Base-by-base conservation (phyloP, 192 early-diverging fungal species). In the Coemansia sp. region DNA sequence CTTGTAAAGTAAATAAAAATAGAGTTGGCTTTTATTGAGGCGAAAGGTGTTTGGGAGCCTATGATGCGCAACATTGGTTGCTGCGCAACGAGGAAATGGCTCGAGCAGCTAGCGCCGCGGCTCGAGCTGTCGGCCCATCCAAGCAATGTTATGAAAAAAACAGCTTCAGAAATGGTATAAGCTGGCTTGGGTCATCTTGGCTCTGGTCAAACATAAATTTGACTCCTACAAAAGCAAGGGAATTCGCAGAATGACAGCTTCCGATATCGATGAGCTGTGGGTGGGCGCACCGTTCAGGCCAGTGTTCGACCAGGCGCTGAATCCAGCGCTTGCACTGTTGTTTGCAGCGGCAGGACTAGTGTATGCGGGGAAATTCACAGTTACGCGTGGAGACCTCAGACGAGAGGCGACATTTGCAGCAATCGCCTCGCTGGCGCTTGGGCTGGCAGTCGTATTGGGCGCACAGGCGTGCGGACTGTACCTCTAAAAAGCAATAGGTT, bases 391-490 rank as follows among this genome's bases (percentile, higher is more conserved):
- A 7, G 61, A 74, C 59, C 9, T 74, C 6, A 28, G 28, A 26
- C 51, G 34, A 1, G 77, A 80, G 52, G 60, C 60, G 14, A 19
- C 64, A 48, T 74, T 64, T 50, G 77, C 77, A 2, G 72, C 54
- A 4, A 48, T 80, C 1, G 58, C 77, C 0, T 80, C 77, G 18
- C 63, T 54, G 18, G 62, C 73, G 53, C 56, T 80, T 26, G 77
- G 77, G 4, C 65, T 80, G n/a, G 77, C 72, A 7, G 58, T 47
- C 4, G 61, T 80, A 18, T 44, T 74, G 12, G 69, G 72, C 22
- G 61, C 62, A 3, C 77, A 74, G 54, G 72, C 68, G 2, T 59
- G 66, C 7, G 77, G 77, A 9, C 65, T 80, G 49, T 71, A 71
- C 48, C 58, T 80, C 1, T 80, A 71, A 31, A 26, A 8, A 27